Conservation (phyloP, 2,329 filamentous ascomycete species). For the Xylariaceae sp. region DNA sequence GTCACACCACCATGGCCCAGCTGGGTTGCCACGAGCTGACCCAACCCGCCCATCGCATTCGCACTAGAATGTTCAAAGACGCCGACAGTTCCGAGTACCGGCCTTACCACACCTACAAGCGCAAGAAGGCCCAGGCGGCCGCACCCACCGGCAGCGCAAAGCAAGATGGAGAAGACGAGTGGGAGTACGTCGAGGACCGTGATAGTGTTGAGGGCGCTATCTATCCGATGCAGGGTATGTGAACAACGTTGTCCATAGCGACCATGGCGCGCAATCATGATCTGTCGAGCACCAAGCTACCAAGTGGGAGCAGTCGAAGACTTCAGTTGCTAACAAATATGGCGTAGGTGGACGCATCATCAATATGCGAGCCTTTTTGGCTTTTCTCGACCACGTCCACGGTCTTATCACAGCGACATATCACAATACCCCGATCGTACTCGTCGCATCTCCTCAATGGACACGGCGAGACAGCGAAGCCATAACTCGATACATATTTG, state of each 20-base stretch:
- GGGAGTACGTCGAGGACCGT: slow-evolving; percentile 81
- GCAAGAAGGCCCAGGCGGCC: slow-evolving; percentile 43
- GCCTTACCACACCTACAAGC: slow-evolving; percentile 72
- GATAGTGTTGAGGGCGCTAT: slow-evolving; percentile 84
- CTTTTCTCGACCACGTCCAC: slow-evolving; percentile 88
- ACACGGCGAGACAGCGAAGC: slow-evolving; percentile 80
- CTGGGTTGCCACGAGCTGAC: slow-evolving; percentile 87
- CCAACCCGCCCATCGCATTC: slow-evolving; percentile 78
- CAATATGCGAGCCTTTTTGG: slow-evolving; percentile 90
- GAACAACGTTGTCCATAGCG: neutral
- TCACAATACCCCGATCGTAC: slow-evolving; percentile 91
- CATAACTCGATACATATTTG: slow-evolving; percentile 91
- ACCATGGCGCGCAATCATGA: neutral
- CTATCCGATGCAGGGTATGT: slow-evolving; percentile 68
- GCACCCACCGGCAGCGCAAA: slow-evolving; percentile 38
- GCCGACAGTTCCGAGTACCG: slow-evolving; percentile 69
- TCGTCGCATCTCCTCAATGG: slow-evolving; percentile 88
- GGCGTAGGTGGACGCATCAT: slow-evolving; percentile 67
- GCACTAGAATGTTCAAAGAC: slow-evolving; percentile 93
- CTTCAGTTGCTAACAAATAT: slow-evolving; percentile 18
- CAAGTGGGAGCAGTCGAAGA: neutral
- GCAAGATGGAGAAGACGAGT: slow-evolving; percentile 49
- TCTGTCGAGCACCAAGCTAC: neutral
- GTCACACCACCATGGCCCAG: slow-evolving; percentile 85
- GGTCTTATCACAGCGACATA: slow-evolving; percentile 84